Conservation (phyloP, 495 filamentous ascomycete species). For the Jackrogersella multiformis region DNA sequence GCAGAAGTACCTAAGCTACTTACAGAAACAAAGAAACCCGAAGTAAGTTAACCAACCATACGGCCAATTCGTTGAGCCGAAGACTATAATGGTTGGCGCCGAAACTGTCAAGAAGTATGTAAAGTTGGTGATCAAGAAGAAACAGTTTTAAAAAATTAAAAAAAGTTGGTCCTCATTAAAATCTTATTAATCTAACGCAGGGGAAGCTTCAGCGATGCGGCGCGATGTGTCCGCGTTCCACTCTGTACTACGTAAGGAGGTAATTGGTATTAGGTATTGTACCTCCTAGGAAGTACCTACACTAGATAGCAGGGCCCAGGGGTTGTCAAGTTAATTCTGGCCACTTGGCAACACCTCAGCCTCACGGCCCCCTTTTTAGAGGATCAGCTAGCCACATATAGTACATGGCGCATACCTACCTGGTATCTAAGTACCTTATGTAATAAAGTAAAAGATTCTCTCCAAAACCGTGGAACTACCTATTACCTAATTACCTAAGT, state of each 20-base stretch:
- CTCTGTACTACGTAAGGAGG: constrained; percentile 22
- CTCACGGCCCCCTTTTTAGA: constrained; percentile 22
- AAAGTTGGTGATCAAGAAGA: constrained; percentile 23
- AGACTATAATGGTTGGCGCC: constrained; percentile 30
- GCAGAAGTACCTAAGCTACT: constrained; percentile 1
- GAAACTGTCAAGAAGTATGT: constrained; percentile 18
- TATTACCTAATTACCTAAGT: no score
- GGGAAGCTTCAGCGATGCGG: constrained; percentile 30
- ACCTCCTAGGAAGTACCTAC: neutral
- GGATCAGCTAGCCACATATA: neutral
- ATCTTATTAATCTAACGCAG: constrained; percentile 33
- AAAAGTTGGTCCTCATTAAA: constrained; percentile 28
- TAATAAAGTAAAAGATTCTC: no score
- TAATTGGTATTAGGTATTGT: constrained; percentile 11
- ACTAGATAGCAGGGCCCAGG: constrained; percentile 9
- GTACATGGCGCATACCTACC: no score
- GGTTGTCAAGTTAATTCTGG: constrained; percentile 40
- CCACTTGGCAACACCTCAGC: constrained; percentile 42
- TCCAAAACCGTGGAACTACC: no score
- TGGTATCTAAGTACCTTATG: no score
- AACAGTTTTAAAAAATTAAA: no score
- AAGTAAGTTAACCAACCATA: constrained; percentile 33
- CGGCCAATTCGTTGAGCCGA: constrained; percentile 27
- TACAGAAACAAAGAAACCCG: constrained; percentile 39
- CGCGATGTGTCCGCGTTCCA: constrained; percentile 30